phyloP scores from a whole-genome alignment of 2,329 filamentous ascomycete species.

The Ceratocystis alfenasii region DNA sequence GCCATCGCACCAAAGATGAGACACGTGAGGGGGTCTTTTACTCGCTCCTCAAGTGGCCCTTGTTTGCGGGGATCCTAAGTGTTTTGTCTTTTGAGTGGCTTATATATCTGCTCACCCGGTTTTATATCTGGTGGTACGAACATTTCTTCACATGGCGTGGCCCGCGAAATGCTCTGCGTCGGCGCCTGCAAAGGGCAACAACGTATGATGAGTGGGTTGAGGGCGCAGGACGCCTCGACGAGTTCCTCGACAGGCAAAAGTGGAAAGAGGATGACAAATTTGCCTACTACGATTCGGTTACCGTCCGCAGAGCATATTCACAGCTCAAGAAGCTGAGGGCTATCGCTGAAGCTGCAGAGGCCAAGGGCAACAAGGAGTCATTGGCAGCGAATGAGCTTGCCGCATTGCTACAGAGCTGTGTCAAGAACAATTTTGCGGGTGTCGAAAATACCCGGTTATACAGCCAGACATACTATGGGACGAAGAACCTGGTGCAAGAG shows the following conservation, averaged over 20 bases:
- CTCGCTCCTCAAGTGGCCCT: conserved; percentile 78
- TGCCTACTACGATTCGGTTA: conserved; percentile 80
- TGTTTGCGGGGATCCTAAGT: conserved; percentile 50
- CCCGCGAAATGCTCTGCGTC: conserved; percentile 56
- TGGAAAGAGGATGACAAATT: conserved; percentile 72
- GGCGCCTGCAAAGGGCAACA: conserved; percentile 56
- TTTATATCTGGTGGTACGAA: conserved; percentile 90
- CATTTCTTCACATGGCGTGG: conserved; percentile 85
- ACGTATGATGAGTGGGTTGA: conserved; percentile 75
- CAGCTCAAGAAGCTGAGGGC: conserved; percentile 58
- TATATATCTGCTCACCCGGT: conserved; percentile 65
- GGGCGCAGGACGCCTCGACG: conserved; percentile 68
- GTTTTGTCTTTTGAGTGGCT: conserved; percentile 28
- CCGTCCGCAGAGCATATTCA: conserved; percentile 61
- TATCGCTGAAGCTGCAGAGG: conserved; percentile 42
- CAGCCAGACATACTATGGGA: conserved; percentile 93
- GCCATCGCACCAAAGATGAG: conserved; percentile 66
- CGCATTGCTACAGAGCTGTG: conserved; percentile 70
- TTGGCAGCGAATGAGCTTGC: conserved; percentile 50
- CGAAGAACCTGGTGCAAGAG: conserved; percentile 84
- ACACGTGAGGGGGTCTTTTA: conserved; percentile 91
- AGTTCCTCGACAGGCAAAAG: conserved; percentile 63
- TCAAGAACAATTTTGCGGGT: conserved; percentile 96
- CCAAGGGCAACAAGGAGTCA: conserved; percentile 27
- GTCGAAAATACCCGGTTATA: conserved; percentile 92